phyloP scores from a whole-genome alignment of 305 asterid genomes.

The Fraxinus albicans region DNA sequence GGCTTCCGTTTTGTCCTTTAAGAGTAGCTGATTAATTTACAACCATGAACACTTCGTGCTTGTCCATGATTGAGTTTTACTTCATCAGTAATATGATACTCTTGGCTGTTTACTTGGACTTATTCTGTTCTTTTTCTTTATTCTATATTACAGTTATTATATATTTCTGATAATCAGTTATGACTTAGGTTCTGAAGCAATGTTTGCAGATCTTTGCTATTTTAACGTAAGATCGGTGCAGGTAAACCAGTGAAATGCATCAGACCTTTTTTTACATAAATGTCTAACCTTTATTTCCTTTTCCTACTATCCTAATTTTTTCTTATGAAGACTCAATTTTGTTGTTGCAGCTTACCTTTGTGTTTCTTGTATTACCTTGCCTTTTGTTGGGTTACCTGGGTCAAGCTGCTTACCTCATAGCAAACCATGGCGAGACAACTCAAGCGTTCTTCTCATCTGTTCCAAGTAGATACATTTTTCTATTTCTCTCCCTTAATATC shows the following conservation, averaged over 20 bases:
- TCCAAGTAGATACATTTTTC: conserved; percentile 64
- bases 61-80: not conserved
- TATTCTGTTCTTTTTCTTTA: conserved; percentile 3
- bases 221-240: conserved; percentile 96
- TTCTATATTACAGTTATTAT: conserved; percentile 19
- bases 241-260: conserved; percentile 44
- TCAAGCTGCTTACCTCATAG: conserved; percentile 99
- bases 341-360: conserved; percentile 83
- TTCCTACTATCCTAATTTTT: conserved; percentile 2
- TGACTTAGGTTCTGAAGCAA: conserved; percentile 97
- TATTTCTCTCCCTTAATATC: conserved; percentile 19
- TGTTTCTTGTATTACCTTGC: conserved; percentile 93
- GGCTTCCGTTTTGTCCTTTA: not conserved
- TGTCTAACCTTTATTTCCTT: not conserved
- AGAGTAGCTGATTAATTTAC: conserved; percentile 14
- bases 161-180: conserved; percentile 45
- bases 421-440: conserved; percentile 87
- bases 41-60: conserved; percentile 2
- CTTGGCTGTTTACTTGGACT: conserved; percentile 9
- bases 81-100: conserved; percentile 2
- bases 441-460: conserved; percentile 95
- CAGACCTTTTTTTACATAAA: conserved; percentile 9
- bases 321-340: conserved; percentile 27
- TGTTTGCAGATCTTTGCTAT: conserved; percentile 99
- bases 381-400: conserved; percentile 98